These are phyloP conservation scores for Camelina hispida DNA, from an alignment of 345 rosid species.

Conservation along the genomic window DNA sequence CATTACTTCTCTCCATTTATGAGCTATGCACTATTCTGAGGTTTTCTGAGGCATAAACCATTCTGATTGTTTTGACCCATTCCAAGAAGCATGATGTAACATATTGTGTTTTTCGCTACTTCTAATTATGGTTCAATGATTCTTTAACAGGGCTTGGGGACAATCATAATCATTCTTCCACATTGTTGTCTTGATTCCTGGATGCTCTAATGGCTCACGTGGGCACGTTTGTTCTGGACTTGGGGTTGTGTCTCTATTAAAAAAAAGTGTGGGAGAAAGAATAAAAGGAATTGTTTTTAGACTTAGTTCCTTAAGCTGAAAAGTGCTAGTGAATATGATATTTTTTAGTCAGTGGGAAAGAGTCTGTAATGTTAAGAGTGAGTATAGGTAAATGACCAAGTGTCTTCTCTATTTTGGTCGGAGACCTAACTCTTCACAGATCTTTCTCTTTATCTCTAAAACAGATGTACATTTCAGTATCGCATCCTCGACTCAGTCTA, in stretches of 20 bases:
- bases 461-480: not conserved
- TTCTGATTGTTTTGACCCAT: not conserved
- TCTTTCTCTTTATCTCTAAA: not conserved
- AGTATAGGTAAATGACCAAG: slow-evolving; percentile 10
- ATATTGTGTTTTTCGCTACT: not conserved
- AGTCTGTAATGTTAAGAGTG: slow-evolving; percentile 23
- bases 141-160: slow-evolving; percentile 36
- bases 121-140: not conserved
- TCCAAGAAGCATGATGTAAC: not conserved
- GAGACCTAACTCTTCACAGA: not conserved
- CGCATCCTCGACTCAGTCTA: not conserved
- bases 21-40: not conserved
- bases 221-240: not conserved
- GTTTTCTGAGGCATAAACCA: not conserved
- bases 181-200: not conserved
- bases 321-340: slow-evolving; percentile 16
- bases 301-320: slow-evolving; percentile 25
- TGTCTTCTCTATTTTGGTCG: not conserved
- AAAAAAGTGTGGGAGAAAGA: not conserved
- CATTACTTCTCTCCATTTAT: not conserved
- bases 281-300: slow-evolving; percentile 7
- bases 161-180: slow-evolving; percentile 15
- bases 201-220: slow-evolving; percentile 11
- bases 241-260: not conserved
- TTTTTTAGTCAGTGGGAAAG: slow-evolving; percentile 15